Evolutionary conservation across 345 rosid species (phyloP), one percentile per base, ranked within the genome.

Genomic region (Eucalyptus pauciflora): DNA sequence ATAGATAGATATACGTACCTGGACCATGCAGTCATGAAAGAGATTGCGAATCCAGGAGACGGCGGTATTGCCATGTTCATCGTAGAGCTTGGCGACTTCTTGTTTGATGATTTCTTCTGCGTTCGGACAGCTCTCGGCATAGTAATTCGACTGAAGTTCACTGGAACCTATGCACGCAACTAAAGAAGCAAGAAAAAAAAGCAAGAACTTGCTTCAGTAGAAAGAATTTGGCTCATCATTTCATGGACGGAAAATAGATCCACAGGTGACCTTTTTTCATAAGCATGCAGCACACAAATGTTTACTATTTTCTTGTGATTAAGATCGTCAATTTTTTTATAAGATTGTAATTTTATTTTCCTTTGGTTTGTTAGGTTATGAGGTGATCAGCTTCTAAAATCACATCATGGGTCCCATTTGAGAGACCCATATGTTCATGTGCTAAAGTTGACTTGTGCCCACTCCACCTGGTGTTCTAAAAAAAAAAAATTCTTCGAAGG

Each of bases 21-120:
- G 89, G 33, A 95, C 97, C 15, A 91, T 89, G 91, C 98, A 96
- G 89, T 97, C 98, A 80, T 96, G 99, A 92, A 97, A 97, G 92
- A 97, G 96, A 92, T 96, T 97, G 81, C 98, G 93, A 88, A 96
- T 93, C 99, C 98, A 97, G 12, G 98, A 96, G 46, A 97, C 95
- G 24, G 99, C 98, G 1, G 99, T 96, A 90, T 97, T 97, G 87
- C 98, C 98, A 86, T 96, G 98, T 76, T 94, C 91, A n/a, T 94
- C 51, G 89, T 96, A 96, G 50, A 97, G 95, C 4, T 88, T 91
- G 85, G 85, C 89, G 79, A 97, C 99, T 90, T 96, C 92, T 87
- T 93, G 92, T 89, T 94, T 95, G 91, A 96, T 92, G 86, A 96
- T 94, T 49, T 95, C 97, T 91, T 97, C 99, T 71, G 98, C 99